Conservation (phyloP, 257 asterid genomes). For the Mitragyna speciosa region DNA sequence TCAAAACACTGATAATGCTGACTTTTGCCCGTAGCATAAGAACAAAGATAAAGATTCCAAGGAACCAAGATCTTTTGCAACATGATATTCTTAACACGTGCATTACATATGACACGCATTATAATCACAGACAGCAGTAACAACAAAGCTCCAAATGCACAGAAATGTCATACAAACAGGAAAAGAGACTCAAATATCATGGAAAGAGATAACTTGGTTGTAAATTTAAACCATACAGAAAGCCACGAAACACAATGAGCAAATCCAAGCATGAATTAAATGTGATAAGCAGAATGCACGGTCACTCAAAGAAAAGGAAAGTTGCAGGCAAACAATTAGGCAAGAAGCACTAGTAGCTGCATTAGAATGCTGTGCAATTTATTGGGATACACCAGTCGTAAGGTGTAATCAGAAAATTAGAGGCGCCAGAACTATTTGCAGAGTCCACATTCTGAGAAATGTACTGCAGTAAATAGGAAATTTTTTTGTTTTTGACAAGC, state of each 20-base stretch:
- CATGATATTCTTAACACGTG: neutral
- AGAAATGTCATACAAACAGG: neutral
- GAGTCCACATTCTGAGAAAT: neutral
- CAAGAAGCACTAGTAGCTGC: too few relatives aligned
- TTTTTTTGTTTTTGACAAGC: neutral
- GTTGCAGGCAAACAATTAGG: neutral
- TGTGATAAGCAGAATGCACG: neutral
- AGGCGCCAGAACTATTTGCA: neutral
- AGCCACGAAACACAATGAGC: too few relatives aligned
- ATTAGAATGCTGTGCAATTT: too few relatives aligned
- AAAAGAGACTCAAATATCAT: neutral
- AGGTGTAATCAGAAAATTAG: too few relatives aligned
- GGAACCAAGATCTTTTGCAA: neutral
- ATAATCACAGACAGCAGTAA: neutral
- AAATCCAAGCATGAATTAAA: neutral
- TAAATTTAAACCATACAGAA: neutral
- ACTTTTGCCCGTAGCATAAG: neutral
- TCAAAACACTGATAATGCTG: neutral
- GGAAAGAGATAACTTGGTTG: neutral
- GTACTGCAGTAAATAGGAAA: neutral
- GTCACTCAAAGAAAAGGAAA: too few relatives aligned
- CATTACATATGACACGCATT: neutral
- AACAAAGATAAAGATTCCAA: neutral
- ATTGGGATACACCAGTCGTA: too few relatives aligned
- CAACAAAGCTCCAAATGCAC: neutral